Base-by-base conservation (phyloP, 2,329 filamentous ascomycete species). In the Septoria petroselini region DNA sequence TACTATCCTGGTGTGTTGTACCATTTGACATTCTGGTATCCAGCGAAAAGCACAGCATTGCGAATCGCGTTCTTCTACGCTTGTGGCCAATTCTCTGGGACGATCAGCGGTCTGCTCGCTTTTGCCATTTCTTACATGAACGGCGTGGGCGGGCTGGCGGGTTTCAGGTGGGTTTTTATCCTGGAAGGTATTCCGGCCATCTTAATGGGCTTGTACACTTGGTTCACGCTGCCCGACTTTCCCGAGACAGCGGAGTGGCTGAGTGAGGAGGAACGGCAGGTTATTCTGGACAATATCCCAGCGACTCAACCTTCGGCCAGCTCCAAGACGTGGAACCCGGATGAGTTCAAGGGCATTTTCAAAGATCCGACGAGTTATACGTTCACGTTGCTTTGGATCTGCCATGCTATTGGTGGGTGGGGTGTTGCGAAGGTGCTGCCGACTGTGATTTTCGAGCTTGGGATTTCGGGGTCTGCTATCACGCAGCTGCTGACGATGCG, bases 201-300 rank as follows among this genome's bases (percentile, higher is more conserved):
- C 35, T 55, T 76, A 44, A 58, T 61, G 35, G 74, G 73, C 34
- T 76, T 73, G 61, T 55, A 58, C 30, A 56, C 57, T 14, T 55
- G 44, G 43, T 54, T 61, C 65, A 68, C 71, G 35, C 79, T 84
- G 60, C 69, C 79, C 46, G 81, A 84, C 62, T 84, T 81, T 55
- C 81, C 82, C 2, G 68, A 67, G 2, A 73, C 67, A 1, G 80
- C 82, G 1, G 67, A 63, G 0, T 85, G 85, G 60, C 71, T 86
- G 2, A 76, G 70, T 0, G 60, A 71, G 2, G 69, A 76, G 3
- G 58, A 64, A 30, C 14, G 15, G n/a, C 21, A 41, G 8, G 37
- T 52, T 1, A 50, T 63, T 7, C 18, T 60, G 5, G 43, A 33
- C 18, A 54, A 55, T 15, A 37, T 58, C 5, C 59, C 58, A 15